A percentile compares a stretch with the other conserved stretches of the same genome.
phyloP scores from a whole-genome alignment of 441 rosid genomes.

The Metrosideros polymorpha region DNA sequence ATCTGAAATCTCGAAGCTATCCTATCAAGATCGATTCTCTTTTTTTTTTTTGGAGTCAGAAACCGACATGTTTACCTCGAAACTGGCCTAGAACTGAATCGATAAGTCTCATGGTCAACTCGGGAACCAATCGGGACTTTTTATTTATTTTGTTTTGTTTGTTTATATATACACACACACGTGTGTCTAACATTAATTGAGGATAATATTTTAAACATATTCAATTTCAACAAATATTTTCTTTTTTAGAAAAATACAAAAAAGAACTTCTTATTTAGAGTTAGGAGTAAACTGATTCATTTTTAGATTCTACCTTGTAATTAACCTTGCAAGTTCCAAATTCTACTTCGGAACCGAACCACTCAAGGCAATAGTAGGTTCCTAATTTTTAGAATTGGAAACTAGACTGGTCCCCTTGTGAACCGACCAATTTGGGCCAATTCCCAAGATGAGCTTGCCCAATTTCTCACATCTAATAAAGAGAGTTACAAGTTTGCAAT shows the following conservation, averaged over 20 bases:
- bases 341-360: background rate
- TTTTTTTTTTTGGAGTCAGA: too few relatives aligned
- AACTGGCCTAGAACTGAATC: too few relatives aligned
- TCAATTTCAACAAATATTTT: accelerated
- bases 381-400: background rate
- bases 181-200: background rate
- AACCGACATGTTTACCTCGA: too few relatives aligned
- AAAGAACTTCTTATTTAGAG: background rate
- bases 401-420: background rate
- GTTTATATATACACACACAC: too few relatives aligned
- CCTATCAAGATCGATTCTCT: too few relatives aligned
- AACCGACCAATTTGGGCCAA: background rate
- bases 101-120: too few relatives aligned
- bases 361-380: background rate
- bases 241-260: background rate
- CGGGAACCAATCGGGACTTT: too few relatives aligned
- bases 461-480: background rate
- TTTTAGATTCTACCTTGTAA: background rate
- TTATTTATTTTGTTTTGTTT: too few relatives aligned
- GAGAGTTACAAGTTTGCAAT: background rate
- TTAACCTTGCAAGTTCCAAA: accelerated
- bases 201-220: too few relatives aligned
- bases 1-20: too few relatives aligned
- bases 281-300: accelerated
- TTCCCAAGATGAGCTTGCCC: background rate